phyloP scores from a whole-genome alignment of 345 rosid genomes.

The Anacardium occidentale region DNA sequence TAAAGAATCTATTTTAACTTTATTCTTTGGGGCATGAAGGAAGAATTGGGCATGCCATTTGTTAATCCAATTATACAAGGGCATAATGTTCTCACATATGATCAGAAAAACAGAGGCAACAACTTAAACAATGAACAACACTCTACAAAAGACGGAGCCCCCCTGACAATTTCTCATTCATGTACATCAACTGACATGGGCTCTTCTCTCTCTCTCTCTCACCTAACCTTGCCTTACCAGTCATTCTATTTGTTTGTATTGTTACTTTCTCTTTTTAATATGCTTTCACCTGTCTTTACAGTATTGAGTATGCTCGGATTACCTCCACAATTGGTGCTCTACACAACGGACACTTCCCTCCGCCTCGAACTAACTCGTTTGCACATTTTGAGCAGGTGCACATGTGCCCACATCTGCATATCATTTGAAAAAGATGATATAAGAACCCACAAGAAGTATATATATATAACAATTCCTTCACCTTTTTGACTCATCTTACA shows the following conservation, averaged over 20 bases:
- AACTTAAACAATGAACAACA: conserved; percentile 22
- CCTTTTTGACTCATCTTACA: neutral
- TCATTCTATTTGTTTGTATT: conserved; percentile 23
- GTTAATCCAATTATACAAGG: conserved; percentile 50
- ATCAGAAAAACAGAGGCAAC: conserved; percentile 41
- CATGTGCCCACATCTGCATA: conserved; percentile 96
- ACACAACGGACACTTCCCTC: conserved; percentile 95
- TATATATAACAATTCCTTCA: too few species aligned
- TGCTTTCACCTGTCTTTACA: conserved; percentile 40
- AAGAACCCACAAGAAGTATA: neutral
- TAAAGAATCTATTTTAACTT: conserved; percentile 20
- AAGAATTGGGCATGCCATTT: conserved; percentile 40
- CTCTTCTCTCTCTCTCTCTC: conserved; percentile 15
- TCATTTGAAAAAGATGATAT: too few species aligned
- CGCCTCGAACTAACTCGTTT: conserved; percentile 79
- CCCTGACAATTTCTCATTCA: conserved; percentile 18
- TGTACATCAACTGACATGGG: conserved; percentile 10
- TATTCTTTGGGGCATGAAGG: conserved; percentile 47
- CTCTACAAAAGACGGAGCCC: conserved; percentile 20
- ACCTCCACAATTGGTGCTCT: conserved; percentile 96
- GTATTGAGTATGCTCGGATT: conserved; percentile 91
- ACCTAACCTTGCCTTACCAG: conserved; percentile 22
- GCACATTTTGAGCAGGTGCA: conserved; percentile 97
- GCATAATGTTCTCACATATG: conserved; percentile 31
- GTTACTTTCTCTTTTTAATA: conserved; percentile 10